Evolutionary conservation across 805 yeast species (phyloP).

Genomic region (Wickerhamomyces bovis): DNA sequence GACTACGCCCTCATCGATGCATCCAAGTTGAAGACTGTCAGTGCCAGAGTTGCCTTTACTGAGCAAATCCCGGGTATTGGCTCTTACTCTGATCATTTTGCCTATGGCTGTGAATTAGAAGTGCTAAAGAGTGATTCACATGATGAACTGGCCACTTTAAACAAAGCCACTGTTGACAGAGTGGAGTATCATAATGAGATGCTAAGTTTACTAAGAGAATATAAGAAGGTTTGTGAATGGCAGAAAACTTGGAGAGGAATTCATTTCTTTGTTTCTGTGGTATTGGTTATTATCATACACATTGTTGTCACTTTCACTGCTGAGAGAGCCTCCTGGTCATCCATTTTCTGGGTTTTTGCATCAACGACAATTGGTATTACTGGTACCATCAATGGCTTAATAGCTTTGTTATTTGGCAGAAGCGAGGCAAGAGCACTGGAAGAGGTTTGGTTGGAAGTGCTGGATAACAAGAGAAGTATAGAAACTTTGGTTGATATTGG

Average conservation of each 20-base stretch:
- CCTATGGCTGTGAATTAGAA: conserved; percentile 46
- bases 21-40: conserved; percentile 41
- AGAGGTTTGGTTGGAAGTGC: conserved; percentile 73
- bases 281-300: conserved; percentile 44
- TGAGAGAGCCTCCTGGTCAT: conserved; percentile 48
- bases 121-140: neutral
- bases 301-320: conserved; percentile 59
- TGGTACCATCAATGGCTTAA: conserved; percentile 70
- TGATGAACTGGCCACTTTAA: neutral
- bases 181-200: conserved; percentile 41
- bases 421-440: conserved; percentile 70
- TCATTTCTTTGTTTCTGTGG: conserved; percentile 56
- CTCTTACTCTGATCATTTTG: conserved; percentile 92
- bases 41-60: conserved; percentile 70
- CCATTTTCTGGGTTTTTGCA: conserved; percentile 57
- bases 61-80: conserved; percentile 63
- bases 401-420: conserved; percentile 74
- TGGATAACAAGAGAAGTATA: conserved; percentile 17
- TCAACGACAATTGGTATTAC: conserved; percentile 53
- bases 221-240: conserved; percentile 46
- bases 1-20: conserved; percentile 84
- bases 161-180: neutral
- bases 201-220: conserved; percentile 37
- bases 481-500: neutral
- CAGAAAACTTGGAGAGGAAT: conserved; percentile 60